Evolutionary conservation across 2,329 filamentous ascomycete species (phyloP).

Genomic region (Exserohilum rostratum): DNA sequence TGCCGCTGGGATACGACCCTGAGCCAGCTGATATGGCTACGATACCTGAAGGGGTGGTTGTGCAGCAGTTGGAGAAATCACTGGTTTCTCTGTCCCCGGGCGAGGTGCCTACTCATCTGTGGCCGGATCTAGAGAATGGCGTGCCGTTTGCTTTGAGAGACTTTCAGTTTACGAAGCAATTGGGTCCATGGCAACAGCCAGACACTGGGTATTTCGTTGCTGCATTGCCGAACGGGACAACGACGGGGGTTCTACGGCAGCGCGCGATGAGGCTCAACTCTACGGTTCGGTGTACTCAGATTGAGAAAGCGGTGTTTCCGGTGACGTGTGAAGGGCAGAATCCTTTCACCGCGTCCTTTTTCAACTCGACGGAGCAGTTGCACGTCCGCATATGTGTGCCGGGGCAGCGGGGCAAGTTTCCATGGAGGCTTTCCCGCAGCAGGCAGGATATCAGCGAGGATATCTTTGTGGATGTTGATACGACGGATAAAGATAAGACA

Average conservation of each 20-base stretch:
- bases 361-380: background rate
- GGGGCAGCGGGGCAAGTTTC: background rate
- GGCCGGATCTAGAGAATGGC: background rate
- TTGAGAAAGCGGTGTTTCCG: background rate
- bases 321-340: background rate
- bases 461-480: background rate
- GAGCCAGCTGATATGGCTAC: slow-evolving; percentile 13
- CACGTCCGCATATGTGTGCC: background rate
- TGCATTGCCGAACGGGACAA: slow-evolving; percentile 5
- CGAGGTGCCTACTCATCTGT: background rate
- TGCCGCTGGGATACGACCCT: slow-evolving; percentile 3
- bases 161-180: too few species aligned
- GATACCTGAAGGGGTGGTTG: slow-evolving; percentile 15
- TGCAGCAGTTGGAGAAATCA: slow-evolving; percentile 7
- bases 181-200: background rate
- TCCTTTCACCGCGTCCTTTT: background rate
- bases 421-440: background rate
- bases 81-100: slow-evolving; percentile 5
- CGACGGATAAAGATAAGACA: background rate
- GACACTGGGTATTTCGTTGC: background rate
- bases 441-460: background rate
- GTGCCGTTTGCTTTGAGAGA: background rate
- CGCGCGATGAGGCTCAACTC: slow-evolving; percentile 9
- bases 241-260: slow-evolving; percentile 8
- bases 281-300: background rate